Conservation (phyloP, 345 rosid genomes). For the Eucalyptus urophylla region DNA sequence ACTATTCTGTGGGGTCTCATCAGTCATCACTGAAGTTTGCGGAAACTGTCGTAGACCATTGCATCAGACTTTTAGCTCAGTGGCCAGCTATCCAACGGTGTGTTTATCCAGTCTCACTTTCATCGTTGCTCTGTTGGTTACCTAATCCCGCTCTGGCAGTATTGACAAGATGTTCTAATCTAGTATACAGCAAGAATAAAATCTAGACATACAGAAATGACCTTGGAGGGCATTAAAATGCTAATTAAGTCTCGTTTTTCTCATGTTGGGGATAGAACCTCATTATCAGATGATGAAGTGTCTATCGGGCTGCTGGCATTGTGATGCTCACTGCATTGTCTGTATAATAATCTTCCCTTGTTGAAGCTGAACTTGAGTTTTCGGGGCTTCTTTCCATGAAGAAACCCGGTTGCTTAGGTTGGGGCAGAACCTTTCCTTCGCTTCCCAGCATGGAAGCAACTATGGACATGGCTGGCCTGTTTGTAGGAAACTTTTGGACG, state of each 20-base stretch:
- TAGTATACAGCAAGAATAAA: neutral
- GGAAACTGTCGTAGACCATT: neutral
- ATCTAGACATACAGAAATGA: neutral
- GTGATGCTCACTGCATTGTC: neutral
- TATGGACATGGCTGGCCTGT: constrained; percentile 5
- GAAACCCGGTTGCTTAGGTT: constrained; percentile 12
- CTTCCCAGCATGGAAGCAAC: constrained; percentile 3
- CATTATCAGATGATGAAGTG: neutral
- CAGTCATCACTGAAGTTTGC: neutral
- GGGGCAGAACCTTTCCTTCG: neutral
- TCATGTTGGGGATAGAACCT: neutral
- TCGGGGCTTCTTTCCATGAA: neutral
- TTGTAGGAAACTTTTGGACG: constrained; percentile 1
- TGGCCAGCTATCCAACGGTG: neutral
- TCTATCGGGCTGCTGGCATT: neutral
- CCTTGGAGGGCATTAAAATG: neutral
- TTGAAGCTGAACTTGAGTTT: neutral
- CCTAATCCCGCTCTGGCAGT: neutral
- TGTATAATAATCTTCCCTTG: neutral
- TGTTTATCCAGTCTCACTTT: neutral
- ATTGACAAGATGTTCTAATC: neutral
- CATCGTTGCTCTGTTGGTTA: neutral
- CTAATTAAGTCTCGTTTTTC: neutral
- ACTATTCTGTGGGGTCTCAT: neutral
- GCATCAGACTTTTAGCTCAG: neutral